These are phyloP conservation scores for Suillus subaureus DNA, from an alignment of 768 basidiomycete genomes.

Conservation along the genomic window DNA sequence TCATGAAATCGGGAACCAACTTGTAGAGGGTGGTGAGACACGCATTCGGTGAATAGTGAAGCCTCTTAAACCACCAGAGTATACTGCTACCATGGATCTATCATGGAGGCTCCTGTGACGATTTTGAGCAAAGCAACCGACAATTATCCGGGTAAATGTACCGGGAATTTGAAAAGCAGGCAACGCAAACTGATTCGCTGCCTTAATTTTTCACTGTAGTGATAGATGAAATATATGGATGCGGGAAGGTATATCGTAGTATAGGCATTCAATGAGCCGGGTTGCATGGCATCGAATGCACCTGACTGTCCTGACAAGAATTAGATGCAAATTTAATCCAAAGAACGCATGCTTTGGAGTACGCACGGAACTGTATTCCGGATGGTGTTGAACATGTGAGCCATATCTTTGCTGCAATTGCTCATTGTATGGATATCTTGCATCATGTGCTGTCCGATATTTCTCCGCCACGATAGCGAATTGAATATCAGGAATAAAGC, in stretches of 20 bases:
- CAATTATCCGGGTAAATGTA: conserved; percentile 45
- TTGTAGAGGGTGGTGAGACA: conserved; percentile 34
- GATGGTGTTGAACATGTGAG: neutral
- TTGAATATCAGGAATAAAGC: neutral
- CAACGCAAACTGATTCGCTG: neutral
- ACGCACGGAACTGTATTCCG: neutral
- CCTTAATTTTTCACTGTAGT: neutral
- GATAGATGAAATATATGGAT: conserved; percentile 1
- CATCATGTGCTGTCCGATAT: conserved; percentile 10
- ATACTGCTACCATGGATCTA: conserved; percentile 18
- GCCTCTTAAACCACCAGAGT: conserved; percentile 44
- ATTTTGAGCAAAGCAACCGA: conserved; percentile 42
- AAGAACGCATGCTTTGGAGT: neutral
- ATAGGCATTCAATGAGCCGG: neutral
- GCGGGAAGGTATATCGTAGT: neutral
- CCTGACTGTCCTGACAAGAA: conserved; percentile 1
- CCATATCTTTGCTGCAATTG: neutral
- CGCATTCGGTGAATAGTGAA: conserved; percentile 19
- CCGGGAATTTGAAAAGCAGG: conserved; percentile 5
- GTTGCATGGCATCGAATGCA: neutral
- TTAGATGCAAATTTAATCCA: neutral
- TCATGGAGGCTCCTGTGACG: conserved; percentile 31
- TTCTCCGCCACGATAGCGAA: conserved; percentile 8
- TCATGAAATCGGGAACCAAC: conserved; percentile 19
- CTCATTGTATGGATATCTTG: neutral